A percentile compares a stretch with the other conserved stretches of the same genome.
Conservation (phyloP, 1,139 yeast genomes). For the Zygosaccharomyces sapae region DNA sequence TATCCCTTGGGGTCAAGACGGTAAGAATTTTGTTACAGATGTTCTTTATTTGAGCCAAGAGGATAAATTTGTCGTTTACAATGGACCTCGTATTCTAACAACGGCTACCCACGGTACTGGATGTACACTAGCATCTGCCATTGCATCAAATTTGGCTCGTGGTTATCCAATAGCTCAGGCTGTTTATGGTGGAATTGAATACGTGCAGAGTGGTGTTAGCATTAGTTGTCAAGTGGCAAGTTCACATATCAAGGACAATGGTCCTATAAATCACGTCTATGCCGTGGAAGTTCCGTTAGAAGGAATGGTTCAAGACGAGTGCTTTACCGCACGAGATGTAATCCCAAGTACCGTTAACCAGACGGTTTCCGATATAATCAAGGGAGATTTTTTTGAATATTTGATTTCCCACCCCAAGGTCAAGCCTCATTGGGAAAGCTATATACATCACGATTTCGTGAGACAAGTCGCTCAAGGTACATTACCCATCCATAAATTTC, state of each 20-base stretch:
- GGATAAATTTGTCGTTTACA: slow-evolving; percentile 43
- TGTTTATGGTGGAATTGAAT: slow-evolving; percentile 55
- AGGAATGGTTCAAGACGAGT: slow-evolving; percentile 32
- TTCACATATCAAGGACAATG: slow-evolving; percentile 47
- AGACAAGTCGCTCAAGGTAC: slow-evolving; percentile 48
- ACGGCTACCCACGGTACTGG: slow-evolving; percentile 85
- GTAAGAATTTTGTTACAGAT: slow-evolving; percentile 46
- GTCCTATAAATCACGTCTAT: slow-evolving; percentile 66
- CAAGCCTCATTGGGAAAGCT: slow-evolving; percentile 51
- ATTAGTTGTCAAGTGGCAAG: slow-evolving; percentile 42
- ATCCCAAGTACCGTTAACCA: slow-evolving; percentile 25
- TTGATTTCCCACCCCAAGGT: slow-evolving; percentile 56
- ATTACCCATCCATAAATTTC: slow-evolving; percentile 49
- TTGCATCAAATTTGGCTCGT: slow-evolving; percentile 69
- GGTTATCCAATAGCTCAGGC: slow-evolving; percentile 47
- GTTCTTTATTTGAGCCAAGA: slow-evolving; percentile 50
- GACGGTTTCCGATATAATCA: slow-evolving; percentile 5
- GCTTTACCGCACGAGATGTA: slow-evolving; percentile 27
- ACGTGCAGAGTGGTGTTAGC: slow-evolving; percentile 61
- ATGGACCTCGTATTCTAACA: slow-evolving; percentile 48
- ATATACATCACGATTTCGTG: slow-evolving; percentile 62
- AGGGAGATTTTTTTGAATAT: slow-evolving; percentile 46
- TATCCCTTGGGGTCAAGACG: slow-evolving; percentile 45
- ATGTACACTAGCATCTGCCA: slow-evolving; percentile 78
- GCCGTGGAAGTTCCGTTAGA: slow-evolving; percentile 38